Evolutionary conservation across 2,329 filamentous ascomycete genomes (phyloP), one percentile per base, ranked within the genome.

Genomic region (Ophiostoma sp.): DNA sequence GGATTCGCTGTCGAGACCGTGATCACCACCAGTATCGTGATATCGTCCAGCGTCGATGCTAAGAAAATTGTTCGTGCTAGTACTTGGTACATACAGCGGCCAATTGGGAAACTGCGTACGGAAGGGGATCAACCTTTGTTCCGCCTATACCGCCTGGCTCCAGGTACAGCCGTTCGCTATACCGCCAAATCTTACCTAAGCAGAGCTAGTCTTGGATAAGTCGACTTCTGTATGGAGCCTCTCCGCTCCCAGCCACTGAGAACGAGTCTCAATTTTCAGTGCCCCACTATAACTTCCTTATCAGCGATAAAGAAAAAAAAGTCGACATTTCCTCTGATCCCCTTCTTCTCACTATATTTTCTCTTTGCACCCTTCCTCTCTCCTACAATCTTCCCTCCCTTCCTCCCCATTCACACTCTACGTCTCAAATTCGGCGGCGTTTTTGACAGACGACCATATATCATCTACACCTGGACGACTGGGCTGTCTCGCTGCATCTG

Each of bases 281-380:
- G 62, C 35, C 60, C 73, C 73, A 73, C 71, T 44, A 52, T 33
- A 67, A 67, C 36, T 67, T 71, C 35, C 31, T 70, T 74, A 74
- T 74, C 73, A 68, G 68, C 68, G 73, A 74, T 74, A 73, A 31
- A 64, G 65, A 60, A 72, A 72, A 72, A 72, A 70, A 72, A 69
- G 39, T 67, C 57, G 23, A 33, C 67, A 31, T 33, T 67, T 48
- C 44, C 67, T 68, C 48, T 60, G 65, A 57, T 44, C 2, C 65
- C 17, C 44, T 60, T 70, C 66, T 65, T 17, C 31, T 23, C 54
- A 48, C 54, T 68, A 52, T 67, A 35, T 70, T 64, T 36, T 68
- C 35, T 67, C 68, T 70, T 62, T 57, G 39, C 27, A 10, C 31
- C 33, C 15, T 41, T 65, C 33, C 62, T 65, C 62, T 17, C 20